phyloP scores from a whole-genome alignment of 768 basidiomycete genomes.

The Serpula lacrymans region DNA sequence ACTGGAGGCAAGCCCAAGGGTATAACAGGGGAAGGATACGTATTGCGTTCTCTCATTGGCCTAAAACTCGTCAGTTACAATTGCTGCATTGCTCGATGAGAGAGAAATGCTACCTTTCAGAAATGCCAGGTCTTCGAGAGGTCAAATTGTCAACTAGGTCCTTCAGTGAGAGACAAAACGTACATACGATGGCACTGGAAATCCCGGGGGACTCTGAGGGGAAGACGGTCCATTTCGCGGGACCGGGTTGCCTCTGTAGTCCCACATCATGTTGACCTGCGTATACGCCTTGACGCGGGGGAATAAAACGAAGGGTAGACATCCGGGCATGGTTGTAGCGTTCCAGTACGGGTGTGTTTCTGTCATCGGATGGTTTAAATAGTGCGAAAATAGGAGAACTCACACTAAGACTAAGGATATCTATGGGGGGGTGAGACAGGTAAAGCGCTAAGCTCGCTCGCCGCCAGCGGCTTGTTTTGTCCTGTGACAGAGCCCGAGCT shows the following conservation, averaged over 20 bases:
- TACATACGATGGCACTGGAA: constrained; percentile 18
- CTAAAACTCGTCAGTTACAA: too few relatives aligned
- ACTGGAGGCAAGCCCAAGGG: constrained; percentile 16
- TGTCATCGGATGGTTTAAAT: constrained; percentile 19
- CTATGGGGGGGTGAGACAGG: constrained; percentile 21
- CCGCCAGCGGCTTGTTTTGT: constrained; percentile 28
- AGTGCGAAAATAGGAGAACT: constrained; percentile 12
- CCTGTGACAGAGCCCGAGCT: too few relatives aligned
- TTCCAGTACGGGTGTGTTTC: constrained; percentile 6
- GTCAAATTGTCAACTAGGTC: too few relatives aligned
- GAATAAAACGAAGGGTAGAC: constrained; percentile 26
- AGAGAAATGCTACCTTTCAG: neutral
- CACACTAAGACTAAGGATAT: constrained; percentile 22
- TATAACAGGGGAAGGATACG: constrained; percentile 14
- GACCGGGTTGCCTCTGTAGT: constrained; percentile 14
- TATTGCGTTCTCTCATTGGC: neutral
- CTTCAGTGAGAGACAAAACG: neutral
- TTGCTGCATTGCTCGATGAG: too few relatives aligned
- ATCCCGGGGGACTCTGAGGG: constrained; percentile 11
- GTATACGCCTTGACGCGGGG: constrained; percentile 32
- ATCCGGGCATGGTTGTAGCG: constrained; percentile 24
- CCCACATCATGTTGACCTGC: constrained; percentile 29
- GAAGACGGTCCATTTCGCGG: constrained; percentile 11
- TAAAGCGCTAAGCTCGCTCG: constrained; percentile 12
- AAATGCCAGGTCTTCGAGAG: neutral